Percentiles rank a stretch among this genome's conserved stretches.
These are phyloP conservation scores for Hibiscus mutabilis DNA, from an alignment of 345 rosid species.

Conservation along the genomic window DNA sequence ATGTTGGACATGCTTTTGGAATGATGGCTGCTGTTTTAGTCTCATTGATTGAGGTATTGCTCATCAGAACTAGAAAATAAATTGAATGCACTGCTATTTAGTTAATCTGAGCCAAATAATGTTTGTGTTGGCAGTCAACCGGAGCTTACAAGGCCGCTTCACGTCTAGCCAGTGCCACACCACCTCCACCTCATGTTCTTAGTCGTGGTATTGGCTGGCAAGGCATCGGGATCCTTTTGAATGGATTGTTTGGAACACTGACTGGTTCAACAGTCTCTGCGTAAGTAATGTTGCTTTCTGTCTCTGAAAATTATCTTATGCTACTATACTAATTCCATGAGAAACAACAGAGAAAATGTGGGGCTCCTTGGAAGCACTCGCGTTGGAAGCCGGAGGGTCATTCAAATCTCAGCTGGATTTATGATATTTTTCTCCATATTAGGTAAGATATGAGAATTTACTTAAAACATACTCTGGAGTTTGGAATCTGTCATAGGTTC, in stretches of 20 bases:
- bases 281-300: slow-evolving; percentile 34
- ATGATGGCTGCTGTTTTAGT: slow-evolving; percentile 98
- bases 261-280: slow-evolving; percentile 75
- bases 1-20: slow-evolving; percentile 96
- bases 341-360: slow-evolving; percentile 70
- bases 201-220: slow-evolving; percentile 99
- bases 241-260: slow-evolving; percentile 84
- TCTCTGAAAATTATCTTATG: slow-evolving; percentile 5
- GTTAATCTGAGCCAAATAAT: slow-evolving; percentile 4
- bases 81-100: neutral
- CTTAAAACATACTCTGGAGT: neutral
- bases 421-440: slow-evolving; percentile 96
- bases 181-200: slow-evolving; percentile 98
- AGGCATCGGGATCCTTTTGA: slow-evolving; percentile 85
- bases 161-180: slow-evolving; percentile 91
- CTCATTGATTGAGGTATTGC: slow-evolving; percentile 78
- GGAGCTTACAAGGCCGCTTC: slow-evolving; percentile 98
- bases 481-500: neutral
- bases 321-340: slow-evolving; percentile 9
- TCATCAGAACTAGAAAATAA: neutral
- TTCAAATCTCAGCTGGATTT: slow-evolving; percentile 95
- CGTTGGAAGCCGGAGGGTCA: slow-evolving; percentile 94
- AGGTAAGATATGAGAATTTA: slow-evolving; percentile 35
- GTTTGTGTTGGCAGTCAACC: slow-evolving; percentile 47
- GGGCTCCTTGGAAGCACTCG: slow-evolving; percentile 97